A percentile compares a stretch with the other conserved stretches of the same genome.
Conservation (phyloP, 805 yeast genomes). For the Zygosaccharomyces pseudorouxii region DNA sequence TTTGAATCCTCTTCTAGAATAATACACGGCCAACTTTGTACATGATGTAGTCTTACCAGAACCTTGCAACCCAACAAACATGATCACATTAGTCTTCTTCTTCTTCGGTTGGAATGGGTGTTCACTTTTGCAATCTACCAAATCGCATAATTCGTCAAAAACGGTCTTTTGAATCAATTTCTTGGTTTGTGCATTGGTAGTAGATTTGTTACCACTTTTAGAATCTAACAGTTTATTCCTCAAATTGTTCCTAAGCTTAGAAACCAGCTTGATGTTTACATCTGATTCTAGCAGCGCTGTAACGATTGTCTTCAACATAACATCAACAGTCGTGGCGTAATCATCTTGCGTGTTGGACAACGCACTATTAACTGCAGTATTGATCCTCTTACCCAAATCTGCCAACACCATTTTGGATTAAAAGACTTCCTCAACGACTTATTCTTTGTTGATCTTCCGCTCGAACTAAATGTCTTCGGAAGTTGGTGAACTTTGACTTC, state of each 20-base stretch:
- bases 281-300: slow-evolving; percentile 91
- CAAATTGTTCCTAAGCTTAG: slow-evolving; percentile 67
- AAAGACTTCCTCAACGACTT: neutral
- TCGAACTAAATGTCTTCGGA: neutral
- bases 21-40: slow-evolving; percentile 92
- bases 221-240: slow-evolving; percentile 51
- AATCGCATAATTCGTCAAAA: slow-evolving; percentile 82
- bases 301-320: slow-evolving; percentile 80
- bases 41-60: slow-evolving; percentile 98
- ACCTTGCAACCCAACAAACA: slow-evolving; percentile 98
- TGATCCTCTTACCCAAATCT: slow-evolving; percentile 72
- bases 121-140: slow-evolving; percentile 62
- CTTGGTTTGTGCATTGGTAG: slow-evolving; percentile 54
- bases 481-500: neutral
- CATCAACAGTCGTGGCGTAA: slow-evolving; percentile 53
- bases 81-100: slow-evolving; percentile 71
- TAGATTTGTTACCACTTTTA: slow-evolving; percentile 39
- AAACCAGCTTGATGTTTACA: slow-evolving; percentile 82
- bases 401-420: slow-evolving; percentile 61
- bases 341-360: slow-evolving; percentile 56
- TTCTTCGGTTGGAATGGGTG: slow-evolving; percentile 80
- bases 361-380: slow-evolving; percentile 64
- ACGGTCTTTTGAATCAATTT: slow-evolving; percentile 84
- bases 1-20: slow-evolving; percentile 87
- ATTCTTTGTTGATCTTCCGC: neutral